A percentile compares a stretch with the other conserved stretches of the same genome.
These are phyloP conservation scores for Rhipidocladum racemiflorum DNA, from an alignment of 176 grass and related monocot species.

Conservation along the genomic window DNA sequence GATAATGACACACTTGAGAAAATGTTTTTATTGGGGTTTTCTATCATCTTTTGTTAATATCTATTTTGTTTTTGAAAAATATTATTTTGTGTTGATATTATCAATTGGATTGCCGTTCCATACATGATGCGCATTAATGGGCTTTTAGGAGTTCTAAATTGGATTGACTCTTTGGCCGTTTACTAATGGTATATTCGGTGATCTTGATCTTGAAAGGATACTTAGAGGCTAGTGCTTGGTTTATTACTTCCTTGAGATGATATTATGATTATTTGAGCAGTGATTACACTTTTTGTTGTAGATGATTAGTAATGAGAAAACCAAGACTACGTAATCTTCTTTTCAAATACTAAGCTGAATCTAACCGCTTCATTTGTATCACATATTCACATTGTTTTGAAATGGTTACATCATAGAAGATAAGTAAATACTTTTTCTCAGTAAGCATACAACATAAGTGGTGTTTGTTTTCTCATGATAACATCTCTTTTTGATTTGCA, in stretches of 20 bases:
- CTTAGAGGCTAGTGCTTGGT: neutral
- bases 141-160: neutral
- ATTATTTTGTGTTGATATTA: too few relatives aligned
- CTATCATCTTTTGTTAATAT: too few relatives aligned
- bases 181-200: neutral
- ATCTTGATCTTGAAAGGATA: neutral
- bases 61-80: too few relatives aligned
- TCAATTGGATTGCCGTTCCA: neutral
- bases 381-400: too few relatives aligned
- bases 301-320: neutral
- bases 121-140: neutral
- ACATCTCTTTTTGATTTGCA: too few relatives aligned
- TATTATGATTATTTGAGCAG: neutral
- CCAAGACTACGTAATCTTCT: neutral
- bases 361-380: neutral
- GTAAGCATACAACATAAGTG: too few relatives aligned
- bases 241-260: neutral
- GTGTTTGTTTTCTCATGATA: too few relatives aligned
- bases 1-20: too few relatives aligned
- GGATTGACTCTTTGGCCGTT: neutral
- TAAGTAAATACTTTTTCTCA: too few relatives aligned
- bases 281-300: neutral
- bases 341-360: neutral
- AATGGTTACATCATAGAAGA: too few relatives aligned
- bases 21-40: too few relatives aligned